These are phyloP conservation scores for Parsonsia alboflavescens DNA, from an alignment of 257 asterid species.

Conservation along the genomic window DNA sequence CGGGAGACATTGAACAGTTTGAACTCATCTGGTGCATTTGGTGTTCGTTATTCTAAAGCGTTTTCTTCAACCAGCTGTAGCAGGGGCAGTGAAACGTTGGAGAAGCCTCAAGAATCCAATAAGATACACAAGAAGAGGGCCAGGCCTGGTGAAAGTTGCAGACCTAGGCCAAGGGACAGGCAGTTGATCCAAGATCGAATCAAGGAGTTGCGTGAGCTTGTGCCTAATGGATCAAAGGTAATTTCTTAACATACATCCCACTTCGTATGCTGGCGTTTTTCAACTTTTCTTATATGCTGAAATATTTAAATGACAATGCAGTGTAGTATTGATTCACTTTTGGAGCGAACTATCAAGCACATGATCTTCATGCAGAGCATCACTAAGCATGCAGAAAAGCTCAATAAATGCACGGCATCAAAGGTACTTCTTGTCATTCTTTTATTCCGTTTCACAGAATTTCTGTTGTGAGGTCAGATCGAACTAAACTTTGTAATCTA, in stretches of 20 bases:
- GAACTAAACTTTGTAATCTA: neutral
- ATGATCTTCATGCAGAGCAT: constrained; percentile 86
- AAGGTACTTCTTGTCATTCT: constrained; percentile 33
- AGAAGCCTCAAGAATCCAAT: constrained; percentile 50
- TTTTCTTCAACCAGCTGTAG: constrained; percentile 61
- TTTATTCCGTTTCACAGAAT: neutral
- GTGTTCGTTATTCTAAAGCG: constrained; percentile 49
- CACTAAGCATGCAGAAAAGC: constrained; percentile 81
- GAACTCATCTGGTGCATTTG: constrained; percentile 56
- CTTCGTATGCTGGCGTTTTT: constrained; percentile 7
- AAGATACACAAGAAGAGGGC: constrained; percentile 76
- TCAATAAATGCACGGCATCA: constrained; percentile 60
- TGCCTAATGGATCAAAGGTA: constrained; percentile 79
- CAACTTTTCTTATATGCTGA: constrained; percentile 29
- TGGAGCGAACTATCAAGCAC: constrained; percentile 83
- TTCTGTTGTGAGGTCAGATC: neutral
- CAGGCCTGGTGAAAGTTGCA: constrained; percentile 86
- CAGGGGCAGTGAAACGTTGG: constrained; percentile 62
- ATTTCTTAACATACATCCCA: constrained; percentile 11
- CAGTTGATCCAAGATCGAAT: constrained; percentile 97
- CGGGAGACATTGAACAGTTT: constrained; percentile 56
- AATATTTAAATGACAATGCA: constrained; percentile 40
- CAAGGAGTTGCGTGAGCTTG: constrained; percentile 88
- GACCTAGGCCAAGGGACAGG: constrained; percentile 98
- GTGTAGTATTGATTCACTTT: constrained; percentile 98